These are phyloP conservation scores for Xylariaceae sp. DNA, from an alignment of 2,329 filamentous ascomycete genomes.

Conservation along the genomic window DNA sequence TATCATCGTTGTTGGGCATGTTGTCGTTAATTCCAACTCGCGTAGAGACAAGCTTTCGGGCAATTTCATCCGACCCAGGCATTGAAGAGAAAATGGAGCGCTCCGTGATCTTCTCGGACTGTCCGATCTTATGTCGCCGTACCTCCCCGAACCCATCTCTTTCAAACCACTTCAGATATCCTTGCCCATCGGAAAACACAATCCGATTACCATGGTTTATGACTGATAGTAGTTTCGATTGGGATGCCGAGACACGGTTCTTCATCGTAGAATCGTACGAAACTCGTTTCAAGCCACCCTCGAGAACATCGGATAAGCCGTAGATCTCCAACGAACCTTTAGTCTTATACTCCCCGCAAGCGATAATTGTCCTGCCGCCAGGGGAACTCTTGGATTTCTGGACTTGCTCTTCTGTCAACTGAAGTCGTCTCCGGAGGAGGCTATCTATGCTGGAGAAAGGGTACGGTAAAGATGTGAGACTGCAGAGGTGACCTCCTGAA, in stretches of 20 bases:
- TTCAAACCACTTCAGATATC: conserved; percentile 86
- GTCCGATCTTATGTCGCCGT: conserved; percentile 51
- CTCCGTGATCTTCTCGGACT: conserved; percentile 45
- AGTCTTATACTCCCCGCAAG: conserved; percentile 85
- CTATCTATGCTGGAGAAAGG: conserved; percentile 61
- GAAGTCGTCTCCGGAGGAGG: conserved; percentile 52
- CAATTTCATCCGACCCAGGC: conserved; percentile 65
- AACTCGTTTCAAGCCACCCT: conserved; percentile 20
- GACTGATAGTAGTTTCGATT: conserved; percentile 77
- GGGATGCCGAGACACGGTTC: conserved; percentile 79
- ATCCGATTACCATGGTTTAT: conserved; percentile 77
- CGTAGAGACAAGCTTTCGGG: conserved; percentile 72
- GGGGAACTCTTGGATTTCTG: conserved; percentile 48
- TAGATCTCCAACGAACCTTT: conserved; percentile 91
- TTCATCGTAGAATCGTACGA: conserved; percentile 54
- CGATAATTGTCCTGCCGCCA: conserved; percentile 65
- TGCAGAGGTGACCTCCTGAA: conserved; percentile 76
- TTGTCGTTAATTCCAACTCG: conserved; percentile 31
- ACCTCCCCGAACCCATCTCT: conserved; percentile 68
- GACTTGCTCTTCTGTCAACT: conserved; percentile 53
- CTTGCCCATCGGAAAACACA: conserved; percentile 79
- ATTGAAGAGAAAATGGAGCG: conserved; percentile 49
- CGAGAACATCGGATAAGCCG: conserved; percentile 45
- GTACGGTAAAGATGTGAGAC: conserved; percentile 65
- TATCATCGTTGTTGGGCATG: conserved; percentile 55